Evolutionary conservation across 352 stramenopile genomes (phyloP).

Genomic region (Phytophthora hibernalis): DNA sequence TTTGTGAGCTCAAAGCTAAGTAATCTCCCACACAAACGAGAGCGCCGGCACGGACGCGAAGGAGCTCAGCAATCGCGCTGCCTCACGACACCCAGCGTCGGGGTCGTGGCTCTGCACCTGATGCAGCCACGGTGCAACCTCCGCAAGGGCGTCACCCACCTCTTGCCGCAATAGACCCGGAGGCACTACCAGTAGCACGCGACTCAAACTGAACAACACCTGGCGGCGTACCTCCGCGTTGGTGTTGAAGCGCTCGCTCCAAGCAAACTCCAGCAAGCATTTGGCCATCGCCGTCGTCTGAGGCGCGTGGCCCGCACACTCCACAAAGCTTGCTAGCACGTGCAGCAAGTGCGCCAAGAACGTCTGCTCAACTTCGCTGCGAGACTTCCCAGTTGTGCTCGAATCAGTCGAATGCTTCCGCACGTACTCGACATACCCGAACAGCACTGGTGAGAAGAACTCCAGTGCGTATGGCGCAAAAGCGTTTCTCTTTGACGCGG

Average conservation of each 20-base stretch:
- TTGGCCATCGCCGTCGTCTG: constrained; percentile 75
- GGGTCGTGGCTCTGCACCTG: constrained; percentile 53
- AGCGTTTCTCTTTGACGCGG: constrained; percentile 57
- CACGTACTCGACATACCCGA: constrained; percentile 73
- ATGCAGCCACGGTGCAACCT: constrained; percentile 65
- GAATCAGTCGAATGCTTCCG: constrained; percentile 36
- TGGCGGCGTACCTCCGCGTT: constrained; percentile 72
- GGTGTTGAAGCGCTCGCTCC: constrained; percentile 51
- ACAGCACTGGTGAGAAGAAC: constrained; percentile 83
- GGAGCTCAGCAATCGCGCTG: constrained; percentile 58
- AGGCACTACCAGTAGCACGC: constrained; percentile 68
- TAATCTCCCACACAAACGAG: constrained; percentile 12
- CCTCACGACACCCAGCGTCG: constrained; percentile 76
- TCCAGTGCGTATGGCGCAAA: constrained; percentile 65
- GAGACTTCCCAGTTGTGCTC: constrained; percentile 15
- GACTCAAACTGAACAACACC: constrained; percentile 77
- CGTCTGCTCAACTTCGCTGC: constrained; percentile 68
- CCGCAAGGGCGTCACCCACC: constrained; percentile 47
- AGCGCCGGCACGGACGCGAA: constrained; percentile 49
- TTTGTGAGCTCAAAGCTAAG: too few relatives aligned
- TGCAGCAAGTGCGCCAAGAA: constrained; percentile 80
- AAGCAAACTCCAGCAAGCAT: constrained; percentile 74
- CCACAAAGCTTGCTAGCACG: constrained; percentile 68
- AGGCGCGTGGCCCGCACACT: constrained; percentile 67
- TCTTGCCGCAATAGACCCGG: constrained; percentile 66